Percentiles rank a stretch among this genome's conserved stretches.
Evolutionary conservation across 2,329 filamentous ascomycete species (phyloP).

Genomic region (Cadophora malorum): DNA sequence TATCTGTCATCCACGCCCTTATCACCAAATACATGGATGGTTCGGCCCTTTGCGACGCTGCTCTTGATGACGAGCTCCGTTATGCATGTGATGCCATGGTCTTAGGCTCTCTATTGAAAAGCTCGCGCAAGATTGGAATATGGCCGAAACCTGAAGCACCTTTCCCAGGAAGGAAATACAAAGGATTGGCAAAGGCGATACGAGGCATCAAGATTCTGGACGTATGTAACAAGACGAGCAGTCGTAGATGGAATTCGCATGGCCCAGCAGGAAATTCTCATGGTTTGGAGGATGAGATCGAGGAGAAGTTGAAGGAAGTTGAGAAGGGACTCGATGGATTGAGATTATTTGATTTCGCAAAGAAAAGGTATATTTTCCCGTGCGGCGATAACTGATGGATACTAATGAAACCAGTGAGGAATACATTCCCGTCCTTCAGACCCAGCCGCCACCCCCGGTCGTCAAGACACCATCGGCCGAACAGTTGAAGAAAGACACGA

Average conservation of each 20-base stretch:
- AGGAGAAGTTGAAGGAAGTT: conserved; percentile 29
- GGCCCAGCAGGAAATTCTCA: conserved; percentile 33
- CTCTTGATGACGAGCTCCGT: conserved; percentile 32
- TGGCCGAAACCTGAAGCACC: conserved; percentile 37
- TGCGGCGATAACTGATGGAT: not conserved
- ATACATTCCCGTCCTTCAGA: conserved; percentile 19
- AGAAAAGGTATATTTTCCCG: conserved; percentile 28
- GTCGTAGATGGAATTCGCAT: conserved; percentile 32
- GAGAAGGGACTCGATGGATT: conserved; percentile 32
- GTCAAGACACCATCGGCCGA: not conserved
- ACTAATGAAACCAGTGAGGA: conserved; percentile 26
- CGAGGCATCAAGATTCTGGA: conserved; percentile 37
- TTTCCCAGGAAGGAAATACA: conserved; percentile 35
- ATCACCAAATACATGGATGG: conserved; percentile 36
- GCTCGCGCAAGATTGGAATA: conserved; percentile 38
- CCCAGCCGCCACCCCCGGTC: not conserved
- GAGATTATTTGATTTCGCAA: conserved; percentile 30
- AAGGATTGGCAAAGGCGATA: conserved; percentile 30
- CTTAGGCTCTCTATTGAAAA: conserved; percentile 38
- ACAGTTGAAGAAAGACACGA: conserved; percentile 10
- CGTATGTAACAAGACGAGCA: conserved; percentile 35
- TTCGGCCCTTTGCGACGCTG: conserved; percentile 26
- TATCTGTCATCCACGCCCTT: conserved; percentile 31
- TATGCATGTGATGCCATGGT: conserved; percentile 39
- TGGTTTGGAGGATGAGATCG: conserved; percentile 35